phyloP scores from a whole-genome alignment of 176 grass and related monocot species.

The Carex parvula region DNA sequence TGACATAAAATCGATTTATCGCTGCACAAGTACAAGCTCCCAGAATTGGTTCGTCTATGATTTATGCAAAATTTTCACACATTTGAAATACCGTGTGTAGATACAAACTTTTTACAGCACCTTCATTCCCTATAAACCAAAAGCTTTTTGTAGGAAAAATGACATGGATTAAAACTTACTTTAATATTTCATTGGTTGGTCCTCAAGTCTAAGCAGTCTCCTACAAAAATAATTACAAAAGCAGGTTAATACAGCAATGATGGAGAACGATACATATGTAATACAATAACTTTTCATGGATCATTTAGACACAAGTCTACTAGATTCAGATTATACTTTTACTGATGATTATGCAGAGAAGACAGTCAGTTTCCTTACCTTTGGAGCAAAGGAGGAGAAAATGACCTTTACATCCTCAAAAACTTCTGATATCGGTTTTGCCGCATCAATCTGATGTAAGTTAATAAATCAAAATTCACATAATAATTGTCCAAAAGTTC shows the following conservation, averaged over 20 bases:
- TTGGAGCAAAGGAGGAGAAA: conserved; percentile 50
- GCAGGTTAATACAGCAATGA: not conserved
- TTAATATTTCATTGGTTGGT: not conserved
- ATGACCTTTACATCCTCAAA: conserved; percentile 74
- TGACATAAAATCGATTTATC: not conserved
- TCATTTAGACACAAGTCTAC: not conserved
- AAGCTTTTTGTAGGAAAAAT: not conserved
- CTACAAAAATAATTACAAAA: not conserved
- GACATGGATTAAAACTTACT: conserved; percentile 1
- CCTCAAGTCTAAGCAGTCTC: conserved; percentile 10
- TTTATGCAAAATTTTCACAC: not conserved
- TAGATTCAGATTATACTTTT: not conserved
- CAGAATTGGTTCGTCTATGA: not conserved
- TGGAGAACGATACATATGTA: not conserved
- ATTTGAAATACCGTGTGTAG: not conserved
- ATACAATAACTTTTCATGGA: not conserved
- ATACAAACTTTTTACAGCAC: not conserved
- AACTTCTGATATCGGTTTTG: conserved; percentile 80
- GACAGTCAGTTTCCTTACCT: conserved; percentile 37
- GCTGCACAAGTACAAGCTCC: not conserved
- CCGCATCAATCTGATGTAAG: conserved; percentile 56
- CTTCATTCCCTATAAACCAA: not conserved
- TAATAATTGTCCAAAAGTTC: conserved; percentile 17
- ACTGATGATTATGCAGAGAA: not conserved
- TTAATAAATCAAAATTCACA: conserved; percentile 16